These are phyloP conservation scores for Racocetra persica DNA, from an alignment of 371 early-diverging fungal genomes.

Conservation along the genomic window DNA sequence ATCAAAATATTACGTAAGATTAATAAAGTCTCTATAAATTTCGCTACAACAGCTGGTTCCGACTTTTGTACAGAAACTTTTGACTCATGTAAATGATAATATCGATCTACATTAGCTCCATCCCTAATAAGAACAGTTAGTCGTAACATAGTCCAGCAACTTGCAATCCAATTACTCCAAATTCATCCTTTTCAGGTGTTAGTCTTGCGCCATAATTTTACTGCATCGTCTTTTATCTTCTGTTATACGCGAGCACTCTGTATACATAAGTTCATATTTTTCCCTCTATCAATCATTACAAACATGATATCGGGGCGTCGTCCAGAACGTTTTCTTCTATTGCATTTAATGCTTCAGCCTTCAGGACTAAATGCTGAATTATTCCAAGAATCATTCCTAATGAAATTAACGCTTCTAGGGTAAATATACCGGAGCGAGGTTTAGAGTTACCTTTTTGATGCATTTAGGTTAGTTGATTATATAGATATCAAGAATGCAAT, in stretches of 20 bases:
- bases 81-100: neutral
- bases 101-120: neutral
- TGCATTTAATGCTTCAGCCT: neutral
- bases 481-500: too few relatives aligned
- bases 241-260: slow-evolving; percentile 30
- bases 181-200: too few relatives aligned
- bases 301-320: neutral
- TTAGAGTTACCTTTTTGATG: too few relatives aligned
- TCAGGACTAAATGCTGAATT: slow-evolving; percentile 5
- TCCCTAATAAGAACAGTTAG: too few relatives aligned
- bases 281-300: slow-evolving; percentile 25
- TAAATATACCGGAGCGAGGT: neutral
- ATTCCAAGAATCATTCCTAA: neutral
- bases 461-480: too few relatives aligned
- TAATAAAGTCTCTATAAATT: neutral
- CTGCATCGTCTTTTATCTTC: slow-evolving; percentile 16
- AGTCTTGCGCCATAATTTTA: slow-evolving; percentile 26
- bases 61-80: slow-evolving; percentile 34
- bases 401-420: neutral
- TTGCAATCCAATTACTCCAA: too few relatives aligned
- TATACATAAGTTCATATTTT: slow-evolving; percentile 37
- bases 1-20: slow-evolving; percentile 27
- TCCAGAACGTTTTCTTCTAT: neutral
- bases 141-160: too few relatives aligned
- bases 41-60: slow-evolving; percentile 31